Evolutionary conservation across 495 filamentous ascomycete species (phyloP), one percentile per base, ranked within the genome.

Genomic region (Trypethelium eluteriae): DNA sequence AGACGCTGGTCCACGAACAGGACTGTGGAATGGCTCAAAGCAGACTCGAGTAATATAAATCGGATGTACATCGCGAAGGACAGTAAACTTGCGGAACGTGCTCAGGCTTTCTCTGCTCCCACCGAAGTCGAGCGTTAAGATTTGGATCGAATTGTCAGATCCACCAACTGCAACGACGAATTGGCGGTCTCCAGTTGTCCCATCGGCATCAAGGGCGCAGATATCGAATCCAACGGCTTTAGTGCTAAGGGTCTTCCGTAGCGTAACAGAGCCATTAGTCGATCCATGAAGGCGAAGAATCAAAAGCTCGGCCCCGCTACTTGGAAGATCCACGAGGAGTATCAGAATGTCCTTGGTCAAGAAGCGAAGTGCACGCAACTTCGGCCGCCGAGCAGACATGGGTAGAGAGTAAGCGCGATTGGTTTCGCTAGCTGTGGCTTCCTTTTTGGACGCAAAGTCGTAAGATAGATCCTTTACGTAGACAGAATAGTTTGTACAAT

Each of bases 21-120:
- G 88, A 3, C 86, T 80, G 38, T 74, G 76, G 74, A 90, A 90
- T 38, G 82, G 81, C 5, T 93, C 93, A 75, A 96, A 93, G 65
- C 83, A 81, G 62, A 96, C 80, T 68, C 87, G 89, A 3, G 93
- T 97, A 75, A 97, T 95, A 67, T 91, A 87, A 59, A 88, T 84
- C 1, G 89, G 85, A 74, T 97, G 94, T 16, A 92, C 92, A 32
- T 86, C 79, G 64, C 82, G 84, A 64, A 94, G 77, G 39, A 83
- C 85, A 14, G 83, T 80, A 74, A 91, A 88, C 0, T 80, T 76
- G 64, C 79, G 79, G 70, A 95, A 81, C 39, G 82, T 79, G 44
- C 79, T 66, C 49, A 87, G 76, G 46, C 84, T 85, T 50, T 83
- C 80, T 38, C 82, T 80, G 39, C 69, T 70, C 2, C 74, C 41